Evolutionary conservation across 257 asterid genomes (phyloP).

Genomic region (Osmanthus fragrans): DNA sequence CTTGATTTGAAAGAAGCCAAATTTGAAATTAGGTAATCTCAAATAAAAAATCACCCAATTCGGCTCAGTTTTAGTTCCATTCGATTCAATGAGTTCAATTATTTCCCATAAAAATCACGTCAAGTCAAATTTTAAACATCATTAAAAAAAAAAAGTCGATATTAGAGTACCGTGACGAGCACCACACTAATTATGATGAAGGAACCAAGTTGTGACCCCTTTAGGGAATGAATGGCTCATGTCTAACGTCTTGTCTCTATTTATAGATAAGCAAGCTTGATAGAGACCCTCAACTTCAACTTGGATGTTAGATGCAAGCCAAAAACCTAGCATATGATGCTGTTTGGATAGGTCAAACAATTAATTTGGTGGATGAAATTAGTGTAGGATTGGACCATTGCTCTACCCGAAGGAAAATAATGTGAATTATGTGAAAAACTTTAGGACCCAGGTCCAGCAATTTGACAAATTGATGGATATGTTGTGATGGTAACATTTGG

Average conservation of each 20-base stretch:
- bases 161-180: neutral
- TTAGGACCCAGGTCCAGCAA: neutral
- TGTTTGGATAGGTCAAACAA: neutral
- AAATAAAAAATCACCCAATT: neutral
- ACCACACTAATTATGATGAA: constrained; percentile 27
- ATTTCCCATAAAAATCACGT: neutral
- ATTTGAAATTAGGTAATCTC: too few species aligned
- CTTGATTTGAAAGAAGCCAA: neutral
- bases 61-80: neutral
- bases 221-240: constrained; percentile 34
- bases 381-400: constrained; percentile 17
- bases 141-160: neutral
- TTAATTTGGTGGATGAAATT: neutral
- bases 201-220: constrained; percentile 20
- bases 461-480: neutral
- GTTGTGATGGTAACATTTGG: neutral
- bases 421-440: neutral
- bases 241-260: constrained; percentile 30
- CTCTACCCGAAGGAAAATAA: neutral
- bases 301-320: neutral
- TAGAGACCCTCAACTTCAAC: constrained; percentile 21
- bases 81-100: neutral
- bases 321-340: neutral
- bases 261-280: constrained; percentile 13
- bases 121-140: neutral